Conservation (phyloP, 2,329 filamentous ascomycete species). For the Apiospora arundinis region DNA sequence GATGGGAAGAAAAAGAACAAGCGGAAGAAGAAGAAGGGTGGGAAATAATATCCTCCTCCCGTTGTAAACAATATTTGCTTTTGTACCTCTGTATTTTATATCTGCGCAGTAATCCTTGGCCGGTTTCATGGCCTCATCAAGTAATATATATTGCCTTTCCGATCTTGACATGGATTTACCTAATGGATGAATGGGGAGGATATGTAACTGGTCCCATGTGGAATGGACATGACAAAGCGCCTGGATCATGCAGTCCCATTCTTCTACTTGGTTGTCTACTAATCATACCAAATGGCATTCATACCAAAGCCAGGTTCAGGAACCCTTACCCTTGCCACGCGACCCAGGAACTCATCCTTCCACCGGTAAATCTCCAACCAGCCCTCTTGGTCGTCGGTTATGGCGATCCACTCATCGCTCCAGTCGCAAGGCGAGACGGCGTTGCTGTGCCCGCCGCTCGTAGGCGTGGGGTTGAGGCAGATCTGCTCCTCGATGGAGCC, state of each 20-base stretch:
- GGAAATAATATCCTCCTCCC: slow-evolving; percentile 31
- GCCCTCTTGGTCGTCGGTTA: slow-evolving; percentile 88
- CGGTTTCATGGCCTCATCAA: neutral
- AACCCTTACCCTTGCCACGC: slow-evolving; percentile 79
- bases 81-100: neutral
- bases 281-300: slow-evolving; percentile 97
- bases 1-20: slow-evolving; percentile 46
- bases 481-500: slow-evolving; percentile 81
- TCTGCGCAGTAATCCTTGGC: too few species aligned
- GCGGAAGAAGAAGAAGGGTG: slow-evolving; percentile 46
- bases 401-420: slow-evolving; percentile 87
- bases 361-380: slow-evolving; percentile 89
- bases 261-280: slow-evolving; percentile 39
- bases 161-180: neutral
- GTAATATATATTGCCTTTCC: neutral
- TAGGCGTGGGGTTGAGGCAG: slow-evolving; percentile 82
- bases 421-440: slow-evolving; percentile 85
- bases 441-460: slow-evolving; percentile 87
- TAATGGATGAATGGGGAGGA: neutral
- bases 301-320: slow-evolving; percentile 91
- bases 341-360: slow-evolving; percentile 79
- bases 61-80: neutral
- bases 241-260: neutral
- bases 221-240: neutral
- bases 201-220: neutral